Percentiles rank a stretch among this genome's conserved stretches.
phyloP scores from a whole-genome alignment of 805 yeast species.

The Yamadazyma insecticola region DNA sequence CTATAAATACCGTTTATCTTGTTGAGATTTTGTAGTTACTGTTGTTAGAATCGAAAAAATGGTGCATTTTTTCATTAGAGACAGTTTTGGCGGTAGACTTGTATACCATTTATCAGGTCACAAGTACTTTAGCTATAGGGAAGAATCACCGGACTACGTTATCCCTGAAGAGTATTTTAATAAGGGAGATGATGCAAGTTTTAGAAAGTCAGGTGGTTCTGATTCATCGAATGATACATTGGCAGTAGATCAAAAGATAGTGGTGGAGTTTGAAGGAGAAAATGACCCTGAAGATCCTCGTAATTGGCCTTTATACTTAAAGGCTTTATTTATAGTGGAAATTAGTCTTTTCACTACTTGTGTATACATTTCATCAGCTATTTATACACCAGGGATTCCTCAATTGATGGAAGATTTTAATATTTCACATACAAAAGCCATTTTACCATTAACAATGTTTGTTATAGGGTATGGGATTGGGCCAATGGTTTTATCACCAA shows the following conservation, averaged over 20 bases:
- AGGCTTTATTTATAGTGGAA: slow-evolving; percentile 31
- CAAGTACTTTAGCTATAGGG: slow-evolving; percentile 18
- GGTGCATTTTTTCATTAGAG: slow-evolving; percentile 4
- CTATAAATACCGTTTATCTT: too few relatives aligned
- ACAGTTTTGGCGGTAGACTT: slow-evolving; percentile 17
- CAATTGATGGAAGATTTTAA: slow-evolving; percentile 43
- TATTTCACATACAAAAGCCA: slow-evolving; percentile 40
- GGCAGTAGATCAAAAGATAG: too few relatives aligned
- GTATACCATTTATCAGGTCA: slow-evolving; percentile 23
- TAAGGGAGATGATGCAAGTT: too few relatives aligned
- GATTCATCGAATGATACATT: too few relatives aligned
- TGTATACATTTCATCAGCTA: slow-evolving; percentile 55
- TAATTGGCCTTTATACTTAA: slow-evolving; percentile 48
- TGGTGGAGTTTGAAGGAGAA: too few relatives aligned
- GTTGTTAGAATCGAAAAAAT: too few relatives aligned
- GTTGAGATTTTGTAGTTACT: too few relatives aligned
- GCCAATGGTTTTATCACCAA: slow-evolving; percentile 56
- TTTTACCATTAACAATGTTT: slow-evolving; percentile 50
- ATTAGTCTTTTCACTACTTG: slow-evolving; percentile 6
- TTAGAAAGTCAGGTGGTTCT: too few relatives aligned
- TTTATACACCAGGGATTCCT: slow-evolving; percentile 49
- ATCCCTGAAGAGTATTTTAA: slow-evolving; percentile 23
- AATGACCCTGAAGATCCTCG: slow-evolving; percentile 54
- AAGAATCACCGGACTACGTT: slow-evolving; percentile 24
- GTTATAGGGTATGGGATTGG: slow-evolving; percentile 63